Base-by-base conservation (phyloP, 192 early-diverging fungal genomes). In the Backusella parvicylindrica region DNA sequence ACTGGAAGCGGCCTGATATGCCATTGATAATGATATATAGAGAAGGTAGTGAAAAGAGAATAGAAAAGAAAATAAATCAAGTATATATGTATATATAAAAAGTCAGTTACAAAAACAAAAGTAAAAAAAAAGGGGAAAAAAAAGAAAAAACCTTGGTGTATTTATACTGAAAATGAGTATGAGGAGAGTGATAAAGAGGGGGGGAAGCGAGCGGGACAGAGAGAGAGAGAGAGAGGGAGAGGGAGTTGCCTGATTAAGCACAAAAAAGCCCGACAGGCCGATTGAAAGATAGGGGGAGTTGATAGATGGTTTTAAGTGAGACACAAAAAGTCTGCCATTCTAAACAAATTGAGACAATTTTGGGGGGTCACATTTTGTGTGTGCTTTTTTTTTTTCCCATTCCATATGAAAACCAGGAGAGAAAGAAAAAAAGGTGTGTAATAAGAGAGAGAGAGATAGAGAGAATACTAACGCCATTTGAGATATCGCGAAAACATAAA, bases 1-100 rank as follows among this genome's bases (percentile, higher is more conserved):
- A 38, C 64, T 65, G 41, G 76, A 64, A 41, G 76, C 71, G 18
- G 76, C 76, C 68, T 77, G 76, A 31, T 50, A 77, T 23, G 60
- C 65, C 76, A 77, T 77, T 30, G 28, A 4, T 21, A 23, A 12
- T 43, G 15, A 50, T 28, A 60, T 63, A 53, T 53, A 53, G 70
- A 37, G n/a, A 18, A 32, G 13, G 2, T 32, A 68, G 23, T n/a
- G 35, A 36, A 35, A 56, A 65, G 32, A 37, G 1, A 11, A 21
- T 15, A 30, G 23, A 70, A 60, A 67, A 26, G 2, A 8, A 30
- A 8, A 68, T 47, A 47, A 47, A 21, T 47, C 43, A 6, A 47
- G 18, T 47, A 47, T 47, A 47, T 47, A 47, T 41, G 2, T 40
- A 15, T 41, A 15, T 41, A 47, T 47, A 47, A 47, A n/a, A 35